Conservation (phyloP, 139 green algal species). For the Choricystis sp. region DNA sequence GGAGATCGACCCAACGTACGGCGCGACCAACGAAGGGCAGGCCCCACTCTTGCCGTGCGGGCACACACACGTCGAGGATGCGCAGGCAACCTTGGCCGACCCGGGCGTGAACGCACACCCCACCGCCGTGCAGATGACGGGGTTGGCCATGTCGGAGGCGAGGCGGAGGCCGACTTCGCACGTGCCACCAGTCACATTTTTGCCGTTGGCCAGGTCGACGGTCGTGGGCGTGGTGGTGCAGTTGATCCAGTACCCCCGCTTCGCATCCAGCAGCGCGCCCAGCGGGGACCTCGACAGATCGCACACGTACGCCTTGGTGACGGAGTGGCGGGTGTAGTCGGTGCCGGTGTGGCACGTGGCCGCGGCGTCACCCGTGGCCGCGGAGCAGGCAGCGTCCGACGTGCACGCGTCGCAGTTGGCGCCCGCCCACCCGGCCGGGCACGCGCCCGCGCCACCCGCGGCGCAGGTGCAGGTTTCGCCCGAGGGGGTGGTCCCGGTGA, state of each 20-base stretch:
- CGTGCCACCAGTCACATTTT: background rate
- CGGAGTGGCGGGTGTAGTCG: conserved; percentile 16
- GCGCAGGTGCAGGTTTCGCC: conserved; percentile 9
- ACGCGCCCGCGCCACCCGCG: conserved; percentile 9
- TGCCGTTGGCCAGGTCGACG: background rate
- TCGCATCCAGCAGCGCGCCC: background rate
- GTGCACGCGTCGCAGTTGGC: conserved; percentile 21
- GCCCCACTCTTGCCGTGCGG: conserved; percentile 1
- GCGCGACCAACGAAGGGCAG: background rate
- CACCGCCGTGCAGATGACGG: conserved; percentile 15
- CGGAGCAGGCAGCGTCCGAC: conserved; percentile 18
- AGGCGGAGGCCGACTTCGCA: conserved; percentile 1
- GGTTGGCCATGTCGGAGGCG: conserved; percentile 5
- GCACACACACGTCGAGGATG: conserved; percentile 20
- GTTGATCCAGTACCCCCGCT: conserved; percentile 3
- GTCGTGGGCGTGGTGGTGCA: conserved; percentile 2
- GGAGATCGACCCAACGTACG: conserved; percentile 8
- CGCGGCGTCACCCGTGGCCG: conserved; percentile 2
- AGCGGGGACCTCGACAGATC: conserved; percentile 1
- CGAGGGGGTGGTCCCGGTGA: background rate
- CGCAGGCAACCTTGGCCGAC: conserved; percentile 14
- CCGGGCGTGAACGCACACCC: conserved; percentile 23
- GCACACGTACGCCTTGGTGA: conserved; percentile 28
- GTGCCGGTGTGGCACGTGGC: conserved; percentile 20
- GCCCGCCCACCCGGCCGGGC: conserved; percentile 17